phyloP scores from a whole-genome alignment of 495 filamentous ascomycete genomes.

The Penicillium longicatenatum region DNA sequence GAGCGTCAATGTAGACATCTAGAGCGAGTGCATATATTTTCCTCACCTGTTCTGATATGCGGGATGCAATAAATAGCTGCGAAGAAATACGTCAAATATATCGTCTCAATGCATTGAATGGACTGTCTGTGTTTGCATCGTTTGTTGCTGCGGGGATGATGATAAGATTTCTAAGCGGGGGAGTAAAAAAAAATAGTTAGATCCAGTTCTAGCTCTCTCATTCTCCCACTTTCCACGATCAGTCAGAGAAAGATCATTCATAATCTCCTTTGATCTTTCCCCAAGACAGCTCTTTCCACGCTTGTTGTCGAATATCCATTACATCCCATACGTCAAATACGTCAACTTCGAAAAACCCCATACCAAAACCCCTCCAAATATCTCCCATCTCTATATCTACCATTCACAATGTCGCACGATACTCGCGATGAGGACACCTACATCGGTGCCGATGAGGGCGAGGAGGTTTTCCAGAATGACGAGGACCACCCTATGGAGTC shows the following conservation, averaged over 20 bases:
- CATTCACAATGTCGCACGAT: conserved; percentile 47
- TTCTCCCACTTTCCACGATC: neutral
- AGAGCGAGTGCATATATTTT: neutral
- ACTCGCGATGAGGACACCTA: conserved; percentile 55
- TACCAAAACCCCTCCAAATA: neutral
- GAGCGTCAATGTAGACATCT: conserved; percentile 3
- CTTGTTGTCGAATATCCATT: neutral
- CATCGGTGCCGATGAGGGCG: conserved; percentile 70
- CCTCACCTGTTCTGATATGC: neutral
- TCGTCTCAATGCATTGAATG: too few species aligned
- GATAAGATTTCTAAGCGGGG: conserved; percentile 10
- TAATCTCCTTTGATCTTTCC: neutral
- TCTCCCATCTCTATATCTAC: neutral
- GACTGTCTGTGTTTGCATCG: conserved; percentile 6
- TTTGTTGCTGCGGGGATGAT: conserved; percentile 5
- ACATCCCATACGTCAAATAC: neutral
- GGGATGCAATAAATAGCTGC: neutral
- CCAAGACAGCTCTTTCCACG: neutral
- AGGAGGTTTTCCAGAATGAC: conserved; percentile 67
- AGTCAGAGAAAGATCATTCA: neutral
- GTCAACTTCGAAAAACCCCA: neutral
- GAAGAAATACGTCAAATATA: neutral
- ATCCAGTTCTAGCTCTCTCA: neutral
- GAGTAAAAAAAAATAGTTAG: conserved; percentile 5
- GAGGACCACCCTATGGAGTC: conserved; percentile 76